phyloP scores from a whole-genome alignment of 2,329 filamentous ascomycete species.

The Colletotrichum sp. region DNA sequence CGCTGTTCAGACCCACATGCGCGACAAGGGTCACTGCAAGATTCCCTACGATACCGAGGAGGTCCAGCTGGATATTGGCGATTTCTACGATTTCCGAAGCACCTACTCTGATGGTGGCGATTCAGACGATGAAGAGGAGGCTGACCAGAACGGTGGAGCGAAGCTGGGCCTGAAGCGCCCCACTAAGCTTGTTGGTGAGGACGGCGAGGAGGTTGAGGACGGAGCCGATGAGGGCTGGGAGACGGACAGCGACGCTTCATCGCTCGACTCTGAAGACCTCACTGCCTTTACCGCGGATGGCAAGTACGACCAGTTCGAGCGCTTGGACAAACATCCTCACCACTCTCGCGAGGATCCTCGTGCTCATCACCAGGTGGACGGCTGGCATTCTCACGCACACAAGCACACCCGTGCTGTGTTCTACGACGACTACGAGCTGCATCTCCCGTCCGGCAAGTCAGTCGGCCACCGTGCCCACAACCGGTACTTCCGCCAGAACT shows the following conservation, averaged over 20 bases:
- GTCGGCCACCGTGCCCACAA: conserved; percentile 89
- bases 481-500: conserved; percentile 91
- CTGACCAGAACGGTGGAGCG: conserved; percentile 62
- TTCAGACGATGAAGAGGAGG: conserved; percentile 62
- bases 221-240: conserved; percentile 85
- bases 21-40: conserved; percentile 95
- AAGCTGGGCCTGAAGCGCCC: conserved; percentile 70
- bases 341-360: conserved; percentile 75
- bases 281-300: conserved; percentile 79
- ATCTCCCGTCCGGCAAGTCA: conserved; percentile 86
- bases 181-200: conserved; percentile 53
- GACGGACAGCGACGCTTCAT: conserved; percentile 90
- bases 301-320: conserved; percentile 73
- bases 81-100: conserved; percentile 96
- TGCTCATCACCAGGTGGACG: conserved; percentile 75
- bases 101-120: conserved; percentile 88
- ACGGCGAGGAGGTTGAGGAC: conserved; percentile 57
- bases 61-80: conserved; percentile 91
- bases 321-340: conserved; percentile 74
- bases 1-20: conserved; percentile 95
- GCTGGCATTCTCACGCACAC: conserved; percentile 84
- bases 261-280: conserved; percentile 84
- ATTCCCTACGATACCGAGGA: conserved; percentile 89
- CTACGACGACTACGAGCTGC: conserved; percentile 91
- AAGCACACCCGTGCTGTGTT: conserved; percentile 78